phyloP scores from a whole-genome alignment of 352 stramenopile species.

The Phytophthora aleatoria region DNA sequence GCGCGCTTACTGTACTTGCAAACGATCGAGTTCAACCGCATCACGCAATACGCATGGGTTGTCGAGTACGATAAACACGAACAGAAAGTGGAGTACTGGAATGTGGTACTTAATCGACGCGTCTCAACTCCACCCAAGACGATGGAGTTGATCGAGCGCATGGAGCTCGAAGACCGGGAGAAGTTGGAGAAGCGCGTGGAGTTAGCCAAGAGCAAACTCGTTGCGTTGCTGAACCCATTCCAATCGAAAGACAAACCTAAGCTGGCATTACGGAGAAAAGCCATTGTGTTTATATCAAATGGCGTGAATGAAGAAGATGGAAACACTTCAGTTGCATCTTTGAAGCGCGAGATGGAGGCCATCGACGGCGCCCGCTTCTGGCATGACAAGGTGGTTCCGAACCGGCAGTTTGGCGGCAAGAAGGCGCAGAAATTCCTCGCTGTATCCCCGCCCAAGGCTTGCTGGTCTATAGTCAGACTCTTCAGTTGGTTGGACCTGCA shows the following conservation, averaged over 20 bases:
- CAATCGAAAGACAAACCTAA: constrained; percentile 51
- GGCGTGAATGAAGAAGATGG: neutral
- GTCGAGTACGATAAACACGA: constrained; percentile 63
- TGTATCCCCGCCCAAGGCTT: constrained; percentile 29
- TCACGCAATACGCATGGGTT: constrained; percentile 71
- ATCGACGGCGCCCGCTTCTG: constrained; percentile 63
- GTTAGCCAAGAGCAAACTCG: constrained; percentile 58
- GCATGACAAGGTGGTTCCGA: constrained; percentile 49
- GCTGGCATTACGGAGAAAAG: constrained; percentile 46
- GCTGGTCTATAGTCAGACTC: constrained; percentile 50
- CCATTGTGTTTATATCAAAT: constrained; percentile 40
- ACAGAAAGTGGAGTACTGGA: constrained; percentile 71
- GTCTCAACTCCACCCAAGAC: constrained; percentile 53
- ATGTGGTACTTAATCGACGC: constrained; percentile 74
- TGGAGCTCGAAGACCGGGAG: constrained; percentile 57
- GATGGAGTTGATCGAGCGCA: constrained; percentile 61
- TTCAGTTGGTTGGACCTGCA: constrained; percentile 67
- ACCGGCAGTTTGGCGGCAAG: constrained; percentile 43
- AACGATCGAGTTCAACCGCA: constrained; percentile 68
- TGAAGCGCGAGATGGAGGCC: constrained; percentile 41
- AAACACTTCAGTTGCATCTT: constrained; percentile 11
- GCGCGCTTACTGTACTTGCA: constrained; percentile 68
- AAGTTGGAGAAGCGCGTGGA: constrained; percentile 58
- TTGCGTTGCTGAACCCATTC: constrained; percentile 60
- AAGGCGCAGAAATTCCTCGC: constrained; percentile 43